Conservation (phyloP, 345 rosid species). For the Gossypium anomalum region DNA sequence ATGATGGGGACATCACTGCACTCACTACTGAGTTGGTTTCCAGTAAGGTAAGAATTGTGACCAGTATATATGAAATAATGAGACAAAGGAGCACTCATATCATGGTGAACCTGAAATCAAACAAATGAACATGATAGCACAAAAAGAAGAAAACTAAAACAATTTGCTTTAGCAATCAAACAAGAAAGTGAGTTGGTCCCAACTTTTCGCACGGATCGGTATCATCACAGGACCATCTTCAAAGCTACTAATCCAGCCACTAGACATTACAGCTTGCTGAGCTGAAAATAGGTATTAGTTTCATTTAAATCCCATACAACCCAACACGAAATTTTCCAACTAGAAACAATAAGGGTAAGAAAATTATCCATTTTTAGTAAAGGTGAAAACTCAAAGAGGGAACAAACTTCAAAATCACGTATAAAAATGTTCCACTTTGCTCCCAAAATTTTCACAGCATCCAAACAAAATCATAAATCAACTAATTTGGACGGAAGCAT, state of each 20-base stretch:
- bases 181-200: too few species aligned
- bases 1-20: conserved; percentile 90
- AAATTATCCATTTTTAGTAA: neutral
- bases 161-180: neutral
- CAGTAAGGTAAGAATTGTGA: conserved; percentile 87
- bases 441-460: neutral
- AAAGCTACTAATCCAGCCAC: neutral
- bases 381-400: neutral
- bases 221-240: neutral
- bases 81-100: conserved; percentile 86
- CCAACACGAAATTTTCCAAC: neutral
- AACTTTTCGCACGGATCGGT: too few species aligned
- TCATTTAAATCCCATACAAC: neutral
- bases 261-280: neutral
- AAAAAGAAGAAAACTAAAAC: neutral
- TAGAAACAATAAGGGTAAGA: neutral
- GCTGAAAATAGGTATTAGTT: neutral
- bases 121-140: neutral
- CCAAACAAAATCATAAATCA: neutral
- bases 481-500: neutral
- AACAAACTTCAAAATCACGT: neutral
- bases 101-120: conserved; percentile 66
- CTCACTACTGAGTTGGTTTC: conserved; percentile 92
- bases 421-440: neutral
- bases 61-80: conserved; percentile 89